Evolutionary conservation across 2,329 filamentous ascomycete species (phyloP).

Genomic region (Microcyclosporella mali): DNA sequence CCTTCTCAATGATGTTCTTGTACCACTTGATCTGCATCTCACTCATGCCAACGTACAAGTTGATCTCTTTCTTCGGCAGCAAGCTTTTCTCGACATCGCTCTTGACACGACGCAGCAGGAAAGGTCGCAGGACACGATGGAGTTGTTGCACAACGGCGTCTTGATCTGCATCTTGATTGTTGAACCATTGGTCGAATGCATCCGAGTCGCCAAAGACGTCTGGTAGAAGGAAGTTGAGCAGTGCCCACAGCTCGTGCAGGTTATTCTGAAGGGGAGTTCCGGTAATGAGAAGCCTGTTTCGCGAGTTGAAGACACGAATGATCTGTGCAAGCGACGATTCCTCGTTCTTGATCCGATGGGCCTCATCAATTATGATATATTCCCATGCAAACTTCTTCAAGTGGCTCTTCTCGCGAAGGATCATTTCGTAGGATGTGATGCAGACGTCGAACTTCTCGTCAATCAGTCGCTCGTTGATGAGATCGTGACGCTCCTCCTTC

Average conservation of each 20-base stretch:
- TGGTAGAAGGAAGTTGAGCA: conserved; percentile 94
- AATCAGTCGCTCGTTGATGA: conserved; percentile 87
- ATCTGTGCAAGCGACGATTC: conserved; percentile 95
- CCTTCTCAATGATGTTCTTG: conserved; percentile 96
- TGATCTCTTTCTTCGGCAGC: conserved; percentile 93
- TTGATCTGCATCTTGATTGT: conserved; percentile 79
- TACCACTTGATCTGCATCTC: conserved; percentile 99
- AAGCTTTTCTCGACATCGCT: conserved; percentile 97
- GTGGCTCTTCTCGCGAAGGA: conserved; percentile 87
- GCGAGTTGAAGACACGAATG: conserved; percentile 90
- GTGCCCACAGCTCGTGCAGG: conserved; percentile 91
- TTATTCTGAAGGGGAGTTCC: conserved; percentile 98
- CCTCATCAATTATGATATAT: conserved; percentile 98
- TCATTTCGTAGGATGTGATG: conserved; percentile 99
- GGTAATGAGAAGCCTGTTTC: conserved; percentile 91
- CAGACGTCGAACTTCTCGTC: conserved; percentile 97
- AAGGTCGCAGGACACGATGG: conserved; percentile 85
- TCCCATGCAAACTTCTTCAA: conserved; percentile 99
- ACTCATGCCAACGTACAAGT: conserved; percentile 95
- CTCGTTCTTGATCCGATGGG: conserved; percentile 98
- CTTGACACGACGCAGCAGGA: conserved; percentile 92
- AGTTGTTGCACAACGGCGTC: conserved; percentile 94
- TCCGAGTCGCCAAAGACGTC: conserved; percentile 96
- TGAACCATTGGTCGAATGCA: conserved; percentile 98
- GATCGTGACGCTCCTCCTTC: conserved; percentile 81